A percentile compares a stretch with the other conserved stretches of the same genome.
phyloP scores from a whole-genome alignment of 2,329 filamentous ascomycete genomes.

The Aspergillus arachidicola region DNA sequence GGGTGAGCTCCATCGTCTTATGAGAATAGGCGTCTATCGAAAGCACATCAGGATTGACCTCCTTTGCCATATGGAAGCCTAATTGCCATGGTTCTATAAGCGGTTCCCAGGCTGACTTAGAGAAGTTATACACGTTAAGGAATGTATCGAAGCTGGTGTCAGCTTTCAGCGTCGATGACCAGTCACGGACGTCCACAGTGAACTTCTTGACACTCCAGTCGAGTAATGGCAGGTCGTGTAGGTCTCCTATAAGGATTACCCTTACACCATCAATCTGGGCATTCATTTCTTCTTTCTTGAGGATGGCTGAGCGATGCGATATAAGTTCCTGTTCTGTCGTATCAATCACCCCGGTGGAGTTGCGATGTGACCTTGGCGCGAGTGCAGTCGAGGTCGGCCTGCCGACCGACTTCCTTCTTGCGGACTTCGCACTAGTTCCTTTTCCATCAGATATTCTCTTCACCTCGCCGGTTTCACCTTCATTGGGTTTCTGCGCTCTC shows the following conservation, averaged over 20 bases:
- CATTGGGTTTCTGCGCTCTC: constrained; percentile 57
- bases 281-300: constrained; percentile 78
- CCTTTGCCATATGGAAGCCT: constrained; percentile 83
- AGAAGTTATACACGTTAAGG: constrained; percentile 97
- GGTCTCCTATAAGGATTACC: constrained; percentile 89
- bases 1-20: constrained; percentile 85
- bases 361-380: constrained; percentile 47
- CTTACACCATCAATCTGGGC: constrained; percentile 84
- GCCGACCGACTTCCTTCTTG: constrained; percentile 53
- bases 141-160: constrained; percentile 92
- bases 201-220: constrained; percentile 94
- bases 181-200: constrained; percentile 80
- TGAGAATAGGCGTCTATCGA: constrained; percentile 85
- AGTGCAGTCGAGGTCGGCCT: constrained; percentile 48
- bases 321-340: constrained; percentile 39
- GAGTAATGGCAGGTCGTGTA: constrained; percentile 92
- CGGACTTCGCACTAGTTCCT: constrained; percentile 36
- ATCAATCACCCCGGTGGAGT: constrained; percentile 46
- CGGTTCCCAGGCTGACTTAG: constrained; percentile 97
- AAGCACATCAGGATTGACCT: constrained; percentile 72
- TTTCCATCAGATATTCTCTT: constrained; percentile 52
- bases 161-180: constrained; percentile 84
- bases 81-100: constrained; percentile 94
- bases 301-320: constrained; percentile 52
- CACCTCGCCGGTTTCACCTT: constrained; percentile 56